Base-by-base conservation (phyloP, 2,329 filamentous ascomycete species). In the Alternaria rosae region DNA sequence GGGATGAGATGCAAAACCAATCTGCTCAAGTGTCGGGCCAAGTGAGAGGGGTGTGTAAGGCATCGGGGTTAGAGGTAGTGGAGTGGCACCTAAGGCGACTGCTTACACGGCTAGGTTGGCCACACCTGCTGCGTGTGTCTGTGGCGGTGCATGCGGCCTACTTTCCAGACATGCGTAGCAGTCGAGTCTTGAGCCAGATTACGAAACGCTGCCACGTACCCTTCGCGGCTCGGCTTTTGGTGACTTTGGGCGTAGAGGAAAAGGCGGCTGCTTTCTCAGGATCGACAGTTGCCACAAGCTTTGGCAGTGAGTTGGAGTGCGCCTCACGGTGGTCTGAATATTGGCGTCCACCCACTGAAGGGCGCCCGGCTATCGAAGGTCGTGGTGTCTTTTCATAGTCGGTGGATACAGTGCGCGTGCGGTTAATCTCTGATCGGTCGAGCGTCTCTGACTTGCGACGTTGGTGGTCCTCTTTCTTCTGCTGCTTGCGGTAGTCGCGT, bases 141-240 rank as follows among this genome's bases (percentile, higher is more conserved):
- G 54, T 57, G 48, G 47, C 54, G 21, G 47, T 53, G 54, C 32
- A 54, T 50, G 44, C 25, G 28, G 35, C 38, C 57, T 64, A 64
- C 28, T 51, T 60, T 57, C 70, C 70, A 23, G 72, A 72, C 53
- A 86, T 80, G 66, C 85, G 84, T 66, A 87, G 82, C 59, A 87
- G 73, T 60, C 85, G 79, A 30, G 85, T 87, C 70, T 83, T 82
- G 62, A 86, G 78, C 86, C 86, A 88, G 1, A 85, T 85, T 57
- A 86, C 77, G 70, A 87, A 87, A 23, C 83, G 78, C 60, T 86
- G 79, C 85, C 85, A 87, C 21, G 80, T 74, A 28, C 80, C 78
- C 65, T 81, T 82, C 6, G 79, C 77, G 13, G 72, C 72, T 44
- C 74, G 69, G 51, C 70, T 76, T 65, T 74, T 77, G 44, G 75